Evolutionary conservation across 2,329 filamentous ascomycete genomes (phyloP).

Genomic region (Grosmannia huntii): DNA sequence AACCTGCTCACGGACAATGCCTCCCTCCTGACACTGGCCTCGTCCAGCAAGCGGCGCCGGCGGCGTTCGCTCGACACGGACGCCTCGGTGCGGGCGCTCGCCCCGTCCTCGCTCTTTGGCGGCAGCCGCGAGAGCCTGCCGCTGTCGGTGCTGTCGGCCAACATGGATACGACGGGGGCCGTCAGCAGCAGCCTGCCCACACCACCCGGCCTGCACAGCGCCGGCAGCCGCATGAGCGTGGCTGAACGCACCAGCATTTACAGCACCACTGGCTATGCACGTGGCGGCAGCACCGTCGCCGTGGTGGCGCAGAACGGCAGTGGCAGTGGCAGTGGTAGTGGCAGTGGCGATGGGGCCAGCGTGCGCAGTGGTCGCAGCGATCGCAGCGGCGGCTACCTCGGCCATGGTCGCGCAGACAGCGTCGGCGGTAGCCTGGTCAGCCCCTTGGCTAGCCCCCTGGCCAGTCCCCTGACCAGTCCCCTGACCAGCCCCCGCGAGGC

Average conservation of each 20-base stretch:
- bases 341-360: conserved; percentile 35
- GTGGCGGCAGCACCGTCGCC: conserved; percentile 2
- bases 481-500: conserved; percentile 1
- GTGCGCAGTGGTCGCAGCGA: conserved; percentile 74
- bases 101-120: conserved; percentile 70
- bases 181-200: conserved; percentile 19
- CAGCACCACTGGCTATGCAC: conserved; percentile 62
- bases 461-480: conserved; percentile 11
- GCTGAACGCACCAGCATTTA: conserved; percentile 68
- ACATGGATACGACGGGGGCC: conserved; percentile 40
- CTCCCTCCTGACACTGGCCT: conserved; percentile 73
- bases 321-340: conserved; percentile 31
- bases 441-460: conserved; percentile 30
- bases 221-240: conserved; percentile 19
- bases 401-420: conserved; percentile 72
- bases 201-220: conserved; percentile 41
- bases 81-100: conserved; percentile 72
- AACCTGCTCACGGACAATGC: conserved; percentile 75
- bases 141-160: conserved; percentile 64
- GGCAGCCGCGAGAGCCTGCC: conserved; percentile 70
- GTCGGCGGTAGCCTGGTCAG: conserved; percentile 62
- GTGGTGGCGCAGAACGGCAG: not conserved
- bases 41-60: conserved; percentile 65
- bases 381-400: conserved; percentile 64
- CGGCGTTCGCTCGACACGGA: conserved; percentile 75